These are phyloP conservation scores for Primulina huaijiensis DNA, from an alignment of 257 asterid genomes.

Conservation along the genomic window DNA sequence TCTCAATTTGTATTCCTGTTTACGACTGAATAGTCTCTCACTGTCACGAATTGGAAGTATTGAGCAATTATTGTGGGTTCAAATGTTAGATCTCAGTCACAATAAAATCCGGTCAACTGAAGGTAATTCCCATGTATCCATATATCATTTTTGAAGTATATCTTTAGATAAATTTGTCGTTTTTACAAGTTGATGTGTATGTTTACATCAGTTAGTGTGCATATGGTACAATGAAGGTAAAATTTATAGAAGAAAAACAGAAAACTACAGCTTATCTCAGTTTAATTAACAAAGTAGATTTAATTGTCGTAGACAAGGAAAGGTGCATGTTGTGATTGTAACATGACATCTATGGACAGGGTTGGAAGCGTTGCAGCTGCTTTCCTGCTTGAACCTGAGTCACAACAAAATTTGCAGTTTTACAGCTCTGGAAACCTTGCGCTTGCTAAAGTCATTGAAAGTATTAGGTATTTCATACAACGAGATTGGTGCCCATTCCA, in stretches of 20 bases:
- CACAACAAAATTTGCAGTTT: conserved; percentile 67
- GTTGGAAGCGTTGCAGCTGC: conserved; percentile 84
- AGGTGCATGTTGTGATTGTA: conserved; percentile 1
- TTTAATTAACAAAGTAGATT: not conserved
- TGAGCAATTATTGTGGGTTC: conserved; percentile 83
- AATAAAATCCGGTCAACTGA: conserved; percentile 78
- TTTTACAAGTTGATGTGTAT: not conserved
- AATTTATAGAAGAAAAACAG: not conserved
- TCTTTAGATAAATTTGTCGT: conserved; percentile 1
- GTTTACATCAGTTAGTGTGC: not conserved
- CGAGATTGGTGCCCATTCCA: conserved; percentile 74
- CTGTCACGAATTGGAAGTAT: conserved; percentile 65
- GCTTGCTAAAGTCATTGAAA: conserved; percentile 50
- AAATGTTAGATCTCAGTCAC: conserved; percentile 85
- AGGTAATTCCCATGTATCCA: conserved; percentile 42
- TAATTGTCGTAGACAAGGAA: not conserved
- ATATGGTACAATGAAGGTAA: not conserved
- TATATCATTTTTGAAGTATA: conserved; percentile 4
- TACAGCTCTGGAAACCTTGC: conserved; percentile 69
- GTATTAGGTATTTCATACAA: conserved; percentile 68
- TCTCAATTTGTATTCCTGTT: conserved; percentile 30
- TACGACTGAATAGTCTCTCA: conserved; percentile 65
- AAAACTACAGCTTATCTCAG: not conserved
- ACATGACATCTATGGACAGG: conserved; percentile 43
- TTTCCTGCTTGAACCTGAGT: conserved; percentile 70